Evolutionary conservation across 495 filamentous ascomycete species (phyloP).

Genomic region (Podospora pseudoanserina): DNA sequence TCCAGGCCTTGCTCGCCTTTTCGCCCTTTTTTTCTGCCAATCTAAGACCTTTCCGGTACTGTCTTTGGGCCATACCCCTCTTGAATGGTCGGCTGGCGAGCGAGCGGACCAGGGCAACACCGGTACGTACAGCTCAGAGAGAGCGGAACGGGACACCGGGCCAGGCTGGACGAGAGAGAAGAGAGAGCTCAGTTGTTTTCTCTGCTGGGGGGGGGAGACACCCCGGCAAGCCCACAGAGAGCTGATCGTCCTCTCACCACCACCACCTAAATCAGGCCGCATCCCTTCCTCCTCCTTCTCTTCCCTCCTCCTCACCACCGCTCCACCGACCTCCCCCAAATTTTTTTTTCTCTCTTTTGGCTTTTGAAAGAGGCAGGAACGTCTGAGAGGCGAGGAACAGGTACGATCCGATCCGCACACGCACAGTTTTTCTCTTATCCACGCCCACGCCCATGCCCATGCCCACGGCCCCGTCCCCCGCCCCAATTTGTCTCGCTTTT

Average conservation of each 20-base stretch:
- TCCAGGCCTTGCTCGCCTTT: conserved; percentile 15
- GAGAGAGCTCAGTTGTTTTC: conserved; percentile 12
- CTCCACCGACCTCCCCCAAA: conserved; percentile 37
- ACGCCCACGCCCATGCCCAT: not conserved
- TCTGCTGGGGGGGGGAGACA: not conserved
- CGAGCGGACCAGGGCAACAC: conserved; percentile 22
- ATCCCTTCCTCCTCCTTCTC: conserved; percentile 33
- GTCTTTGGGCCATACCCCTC: conserved; percentile 27
- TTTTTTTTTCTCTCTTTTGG: conserved; percentile 22
- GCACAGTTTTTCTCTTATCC: conserved; percentile 1
- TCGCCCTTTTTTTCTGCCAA: conserved; percentile 13
- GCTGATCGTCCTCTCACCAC: conserved; percentile 42
- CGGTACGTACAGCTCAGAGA: conserved; percentile 22
- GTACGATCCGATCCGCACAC: conserved; percentile 24
- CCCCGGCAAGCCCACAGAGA: not conserved
- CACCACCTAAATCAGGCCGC: conserved; percentile 41
- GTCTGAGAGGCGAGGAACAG: conserved; percentile 36
- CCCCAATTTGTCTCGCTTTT: not conserved
- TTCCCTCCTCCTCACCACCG: conserved; percentile 35
- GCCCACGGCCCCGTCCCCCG: no score
- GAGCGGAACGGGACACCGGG: conserved; percentile 28
- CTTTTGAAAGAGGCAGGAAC: conserved; percentile 28
- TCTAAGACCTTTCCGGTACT: conserved; percentile 33
- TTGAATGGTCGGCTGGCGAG: conserved; percentile 27
- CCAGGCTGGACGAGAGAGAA: conserved; percentile 6